Percentiles rank a stretch among this genome's conserved stretches.
phyloP scores from a whole-genome alignment of 106 monocot species.

The Dendrobium officinale region DNA sequence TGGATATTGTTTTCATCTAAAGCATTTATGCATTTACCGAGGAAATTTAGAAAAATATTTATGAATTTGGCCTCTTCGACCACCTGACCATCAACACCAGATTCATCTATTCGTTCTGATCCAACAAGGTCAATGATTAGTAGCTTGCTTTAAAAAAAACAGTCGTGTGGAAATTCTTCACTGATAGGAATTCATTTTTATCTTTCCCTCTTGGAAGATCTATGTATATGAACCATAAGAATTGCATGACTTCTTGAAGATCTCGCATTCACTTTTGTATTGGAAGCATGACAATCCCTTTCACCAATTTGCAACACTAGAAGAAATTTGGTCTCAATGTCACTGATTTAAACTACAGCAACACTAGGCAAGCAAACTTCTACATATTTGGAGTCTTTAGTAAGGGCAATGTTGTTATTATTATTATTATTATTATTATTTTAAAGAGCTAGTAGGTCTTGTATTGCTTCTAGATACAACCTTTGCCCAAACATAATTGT shows the following conservation, averaged over 20 bases:
- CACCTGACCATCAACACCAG: conserved; percentile 70
- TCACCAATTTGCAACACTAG: conserved; percentile 8
- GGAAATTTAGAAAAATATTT: conserved; percentile 59
- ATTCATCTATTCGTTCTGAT: conserved; percentile 65
- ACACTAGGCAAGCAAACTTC: conserved; percentile 6
- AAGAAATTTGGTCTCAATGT: conserved; percentile 4
- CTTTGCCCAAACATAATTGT: too few relatives aligned
- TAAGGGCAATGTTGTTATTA: neutral
- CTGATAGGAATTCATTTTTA: conserved; percentile 17
- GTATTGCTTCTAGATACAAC: conserved; percentile 12
- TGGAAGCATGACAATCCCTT: conserved; percentile 1
- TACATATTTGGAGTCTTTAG: conserved; percentile 4
- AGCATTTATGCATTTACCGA: conserved; percentile 75
- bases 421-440: too few relatives aligned
- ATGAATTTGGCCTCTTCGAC: conserved; percentile 74
- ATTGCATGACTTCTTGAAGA: conserved; percentile 11
- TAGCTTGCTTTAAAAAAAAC: conserved; percentile 43
- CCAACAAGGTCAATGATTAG: conserved; percentile 71
- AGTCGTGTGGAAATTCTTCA: conserved; percentile 14
- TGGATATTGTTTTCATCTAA: conserved; percentile 66
- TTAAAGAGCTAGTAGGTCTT: conserved; percentile 5
- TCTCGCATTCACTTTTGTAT: conserved; percentile 11
- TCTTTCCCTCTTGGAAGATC: conserved; percentile 30
- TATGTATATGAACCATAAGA: conserved; percentile 30
- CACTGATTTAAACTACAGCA: conserved; percentile 1